phyloP scores from a whole-genome alignment of 2,329 filamentous ascomycete genomes.

The Aschersonia sp. region DNA sequence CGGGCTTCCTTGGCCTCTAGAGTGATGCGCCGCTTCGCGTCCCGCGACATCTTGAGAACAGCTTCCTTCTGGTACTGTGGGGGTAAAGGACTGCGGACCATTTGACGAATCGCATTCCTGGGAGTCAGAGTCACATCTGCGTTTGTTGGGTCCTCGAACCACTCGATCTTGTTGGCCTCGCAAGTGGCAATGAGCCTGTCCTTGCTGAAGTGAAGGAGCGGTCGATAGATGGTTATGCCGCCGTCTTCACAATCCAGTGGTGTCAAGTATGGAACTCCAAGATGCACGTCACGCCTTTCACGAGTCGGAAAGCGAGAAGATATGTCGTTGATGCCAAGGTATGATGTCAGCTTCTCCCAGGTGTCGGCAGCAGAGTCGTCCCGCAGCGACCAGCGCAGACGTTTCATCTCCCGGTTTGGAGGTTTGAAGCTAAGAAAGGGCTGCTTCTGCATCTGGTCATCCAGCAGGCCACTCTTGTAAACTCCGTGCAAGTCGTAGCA shows the following conservation, averaged over 20 bases:
- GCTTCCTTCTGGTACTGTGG: slow-evolving; percentile 50
- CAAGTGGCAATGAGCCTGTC: slow-evolving; percentile 63
- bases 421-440: slow-evolving; percentile 26
- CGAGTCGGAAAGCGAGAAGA: slow-evolving; percentile 14
- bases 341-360: slow-evolving; percentile 5
- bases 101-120: slow-evolving; percentile 66
- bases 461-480: slow-evolving; percentile 46
- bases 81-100: slow-evolving; percentile 49
- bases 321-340: slow-evolving; percentile 8
- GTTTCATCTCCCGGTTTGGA: slow-evolving; percentile 13
- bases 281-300: slow-evolving; percentile 6
- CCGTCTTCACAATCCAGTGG: slow-evolving; percentile 40
- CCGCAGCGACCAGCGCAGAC: slow-evolving; percentile 14
- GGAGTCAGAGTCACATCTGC: slow-evolving; percentile 58
- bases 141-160: slow-evolving; percentile 83
- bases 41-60: slow-evolving; percentile 45
- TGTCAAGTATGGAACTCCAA: slow-evolving; percentile 16
- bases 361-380: slow-evolving; percentile 13
- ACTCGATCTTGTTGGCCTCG: slow-evolving; percentile 47
- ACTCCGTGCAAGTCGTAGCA: slow-evolving; percentile 63
- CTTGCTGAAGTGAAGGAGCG: slow-evolving; percentile 59
- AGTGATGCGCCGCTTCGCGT: slow-evolving; percentile 28
- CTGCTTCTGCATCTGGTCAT: slow-evolving; percentile 23
- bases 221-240: slow-evolving; percentile 53
- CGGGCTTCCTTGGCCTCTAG: slow-evolving; percentile 37